Evolutionary conservation across 208 protist species (phyloP), one percentile per base, ranked within the genome.

Genomic region (Wallacemonas collosoma): DNA sequence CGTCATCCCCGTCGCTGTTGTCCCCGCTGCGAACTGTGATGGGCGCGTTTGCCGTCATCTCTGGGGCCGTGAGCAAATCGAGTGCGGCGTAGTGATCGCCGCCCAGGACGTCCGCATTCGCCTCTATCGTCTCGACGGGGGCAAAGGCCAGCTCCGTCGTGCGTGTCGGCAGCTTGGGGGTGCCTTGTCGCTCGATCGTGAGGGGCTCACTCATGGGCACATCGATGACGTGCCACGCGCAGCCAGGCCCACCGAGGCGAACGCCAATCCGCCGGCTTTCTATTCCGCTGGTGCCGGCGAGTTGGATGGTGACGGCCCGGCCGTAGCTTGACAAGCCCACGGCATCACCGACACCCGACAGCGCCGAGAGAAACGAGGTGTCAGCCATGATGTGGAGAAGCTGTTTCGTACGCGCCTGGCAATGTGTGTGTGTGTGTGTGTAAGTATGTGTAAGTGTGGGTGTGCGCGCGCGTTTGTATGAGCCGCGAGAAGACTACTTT

Each of bases 171-270:
- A 77, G 55, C 17, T 62, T 53, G 9, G 54, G 61, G 26, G 61
- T 11, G 39, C 36, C 36, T 0, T 58, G 36, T 15, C 75, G 73
- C 39, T 73, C 62, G 1, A 92, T 58, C 11, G 72, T 76, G 7
- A 84, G 40, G 1, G 83, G 76, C 43, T 63, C 60, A 17, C 2
- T 12, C 79, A 87, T 89, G 9, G 87, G 87, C 6, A 93, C 73
- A 8, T 67, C 15, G 1, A 88, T 53, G 48, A 68, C 73, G 36
- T 77, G 72, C 87, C 87, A 93, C 17, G 53, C 64, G 51, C 81
- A 61, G 39, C 81, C 75, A 8, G 87, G 77, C 8, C 87, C 87
- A 51, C 87, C 87, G 6, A 93, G 83, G 4, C 87, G 83, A 44
- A 88, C 75, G 39, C 70, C 77, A 1, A 93, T 26, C 9, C 65